These are phyloP conservation scores for Moesziomyces globuligerus DNA, from an alignment of 1,284 basidiomycete genomes.

Conservation along the genomic window DNA sequence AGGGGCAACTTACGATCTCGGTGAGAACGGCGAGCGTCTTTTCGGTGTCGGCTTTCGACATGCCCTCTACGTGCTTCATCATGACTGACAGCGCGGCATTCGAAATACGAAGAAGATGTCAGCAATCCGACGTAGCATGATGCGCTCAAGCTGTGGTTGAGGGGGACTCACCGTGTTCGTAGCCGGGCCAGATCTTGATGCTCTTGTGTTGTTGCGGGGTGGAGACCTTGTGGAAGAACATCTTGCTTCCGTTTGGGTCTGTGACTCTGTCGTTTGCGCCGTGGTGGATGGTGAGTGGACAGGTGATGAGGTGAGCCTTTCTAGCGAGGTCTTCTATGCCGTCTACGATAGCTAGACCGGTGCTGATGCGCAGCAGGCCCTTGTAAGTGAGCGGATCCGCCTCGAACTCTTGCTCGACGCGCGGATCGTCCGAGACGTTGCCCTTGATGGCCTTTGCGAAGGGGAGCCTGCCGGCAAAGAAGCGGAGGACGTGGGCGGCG, in stretches of 20 bases:
- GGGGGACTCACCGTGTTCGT: conserved; percentile 68
- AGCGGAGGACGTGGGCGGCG: conserved; percentile 67
- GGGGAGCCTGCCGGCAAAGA: conserved; percentile 69
- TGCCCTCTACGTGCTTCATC: conserved; percentile 66
- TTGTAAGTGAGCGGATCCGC: conserved; percentile 70
- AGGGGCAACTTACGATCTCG: conserved; percentile 43
- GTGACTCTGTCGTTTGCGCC: conserved; percentile 70
- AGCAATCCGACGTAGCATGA: not conserved
- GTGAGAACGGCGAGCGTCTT: conserved; percentile 51
- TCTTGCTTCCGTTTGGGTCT: conserved; percentile 68
- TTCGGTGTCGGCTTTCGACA: conserved; percentile 48
- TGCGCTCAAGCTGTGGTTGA: no score
- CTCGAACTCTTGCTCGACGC: conserved; percentile 65
- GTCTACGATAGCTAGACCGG: conserved; percentile 70
- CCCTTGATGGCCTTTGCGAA: conserved; percentile 69
- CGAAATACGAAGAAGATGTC: not conserved
- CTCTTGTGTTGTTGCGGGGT: conserved; percentile 68
- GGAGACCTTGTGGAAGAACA: conserved; percentile 68
- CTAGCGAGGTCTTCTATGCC: conserved; percentile 68
- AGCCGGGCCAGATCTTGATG: conserved; percentile 70
- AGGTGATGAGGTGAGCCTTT: conserved; percentile 63
- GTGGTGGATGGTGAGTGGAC: conserved; percentile 70
- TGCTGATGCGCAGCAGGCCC: conserved; percentile 70
- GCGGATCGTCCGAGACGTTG: conserved; percentile 71
- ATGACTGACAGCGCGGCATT: conserved; percentile 51